These are phyloP conservation scores for Ammopiptanthus mongolicus DNA, from an alignment of 306 rosid species.

Conservation along the genomic window DNA sequence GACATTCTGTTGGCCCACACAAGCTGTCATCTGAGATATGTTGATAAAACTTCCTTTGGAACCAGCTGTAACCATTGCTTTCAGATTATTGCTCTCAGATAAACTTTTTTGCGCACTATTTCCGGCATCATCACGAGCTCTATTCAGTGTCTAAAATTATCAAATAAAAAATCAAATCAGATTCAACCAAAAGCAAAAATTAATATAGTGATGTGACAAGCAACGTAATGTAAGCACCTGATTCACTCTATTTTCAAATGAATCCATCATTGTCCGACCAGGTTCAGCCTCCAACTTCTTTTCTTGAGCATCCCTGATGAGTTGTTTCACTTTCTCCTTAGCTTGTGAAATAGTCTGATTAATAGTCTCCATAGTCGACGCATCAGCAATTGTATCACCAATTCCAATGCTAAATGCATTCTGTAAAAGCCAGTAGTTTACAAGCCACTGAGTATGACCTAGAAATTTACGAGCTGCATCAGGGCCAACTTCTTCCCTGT, in stretches of 20 bases:
- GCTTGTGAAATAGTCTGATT: constrained; percentile 86
- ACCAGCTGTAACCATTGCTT: constrained; percentile 99
- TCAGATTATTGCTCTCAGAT: constrained; percentile 90
- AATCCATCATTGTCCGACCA: constrained; percentile 97
- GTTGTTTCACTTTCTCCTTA: constrained; percentile 84
- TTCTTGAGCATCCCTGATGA: constrained; percentile 78
- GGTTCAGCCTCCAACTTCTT: constrained; percentile 92
- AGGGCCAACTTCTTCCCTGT: constrained; percentile 99
- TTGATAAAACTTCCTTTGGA: constrained; percentile 99
- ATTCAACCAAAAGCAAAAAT: constrained; percentile 3
- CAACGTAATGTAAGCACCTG: constrained; percentile 46
- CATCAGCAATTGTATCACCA: constrained; percentile 99
- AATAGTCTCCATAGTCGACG: constrained; percentile 84
- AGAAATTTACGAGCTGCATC: constrained; percentile 98
- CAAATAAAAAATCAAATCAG: not conserved
- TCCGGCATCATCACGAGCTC: constrained; percentile 99
- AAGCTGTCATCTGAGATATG: constrained; percentile 99
- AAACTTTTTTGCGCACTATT: constrained; percentile 96
- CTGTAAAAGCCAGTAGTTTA: constrained; percentile 97
- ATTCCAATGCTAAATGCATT: constrained; percentile 95
- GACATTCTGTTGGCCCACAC: constrained; percentile 99
- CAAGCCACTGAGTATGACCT: constrained; percentile 99
- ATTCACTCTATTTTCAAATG: constrained; percentile 94
- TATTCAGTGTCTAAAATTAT: constrained; percentile 60
- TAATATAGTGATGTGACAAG: constrained; percentile 2